Evolutionary conservation across 1,284 basidiomycete genomes (phyloP), one percentile per base, ranked within the genome.

Genomic region (Schizophyllum amplum): DNA sequence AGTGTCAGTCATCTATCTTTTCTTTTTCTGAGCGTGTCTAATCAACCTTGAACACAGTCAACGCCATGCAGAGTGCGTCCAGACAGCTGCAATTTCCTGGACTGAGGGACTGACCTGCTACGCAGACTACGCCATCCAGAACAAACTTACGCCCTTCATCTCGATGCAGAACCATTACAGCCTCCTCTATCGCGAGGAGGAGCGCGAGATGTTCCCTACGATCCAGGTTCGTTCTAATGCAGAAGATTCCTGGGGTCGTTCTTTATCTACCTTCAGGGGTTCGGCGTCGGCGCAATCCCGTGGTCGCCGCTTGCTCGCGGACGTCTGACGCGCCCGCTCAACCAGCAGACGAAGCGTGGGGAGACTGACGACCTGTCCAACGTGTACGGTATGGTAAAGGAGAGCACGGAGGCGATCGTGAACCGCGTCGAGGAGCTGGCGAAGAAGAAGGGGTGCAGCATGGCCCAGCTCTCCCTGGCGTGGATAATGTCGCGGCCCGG

Each of bases 151-250:
- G 3, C 74, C 72, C 6, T 79, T 78, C 67, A 75, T 79, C 66
- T 73, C 72, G 23, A 80, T 82, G 79, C 81, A 83, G 61, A 78
- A 79, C 64, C 76, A 72, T 53, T 70, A 73, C 62, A 68, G 62
- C 25, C 57, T 72, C 5, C 57, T 71, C 9, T 80, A 80, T 57
- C 71, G 78, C 47, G 77, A 80, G 61, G 77, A 79, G 60, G 76
- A 77, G 60, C 72, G 82, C 9, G 84, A 87, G 67, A 86, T 87
- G 83, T 78, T 83, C 64, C 83, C 84, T 1, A 4, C 65, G 75
- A 7, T 76, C 79, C 66, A 79, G 79, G 76, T 71, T 75, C 55
- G n/a, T n/a, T n/a, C 76, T 9, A 7, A 5, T 20, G 25, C 20
- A 15, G 17, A 25, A 26, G 7, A 7, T n/a, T 55, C n/a, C 47